phyloP scores from a whole-genome alignment of 176 grass and related monocot species.

The Lolium rigidum region DNA sequence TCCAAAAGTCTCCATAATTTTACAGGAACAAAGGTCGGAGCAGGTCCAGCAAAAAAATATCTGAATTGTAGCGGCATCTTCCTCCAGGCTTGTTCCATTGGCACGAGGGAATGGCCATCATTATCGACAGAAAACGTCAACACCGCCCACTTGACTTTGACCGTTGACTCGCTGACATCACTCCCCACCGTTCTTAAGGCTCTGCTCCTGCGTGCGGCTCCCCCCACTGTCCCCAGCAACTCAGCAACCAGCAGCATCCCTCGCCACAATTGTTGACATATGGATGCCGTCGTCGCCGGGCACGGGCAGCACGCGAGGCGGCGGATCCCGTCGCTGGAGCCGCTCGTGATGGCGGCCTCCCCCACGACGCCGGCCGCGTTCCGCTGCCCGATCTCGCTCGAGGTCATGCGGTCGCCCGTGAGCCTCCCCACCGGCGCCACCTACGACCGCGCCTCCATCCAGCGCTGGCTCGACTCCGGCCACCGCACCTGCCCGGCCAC shows the following conservation, averaged over 20 bases:
- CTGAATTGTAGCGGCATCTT: constrained; percentile 31
- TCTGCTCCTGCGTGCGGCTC: constrained; percentile 34
- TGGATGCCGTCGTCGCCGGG: constrained; percentile 53
- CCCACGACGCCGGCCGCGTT: constrained; percentile 62
- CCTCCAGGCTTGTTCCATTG: not conserved
- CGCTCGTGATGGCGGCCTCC: constrained; percentile 45
- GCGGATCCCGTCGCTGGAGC: constrained; percentile 39
- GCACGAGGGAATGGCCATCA: constrained; percentile 12
- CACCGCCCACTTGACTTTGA: constrained; percentile 68
- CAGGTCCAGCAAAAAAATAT: constrained; percentile 15
- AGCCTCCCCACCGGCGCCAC: constrained; percentile 77
- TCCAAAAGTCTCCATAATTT: not conserved
- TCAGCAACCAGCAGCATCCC: not conserved
- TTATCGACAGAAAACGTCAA: constrained; percentile 60
- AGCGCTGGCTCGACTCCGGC: constrained; percentile 82
- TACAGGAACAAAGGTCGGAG: not conserved
- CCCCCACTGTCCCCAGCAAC: constrained; percentile 24
- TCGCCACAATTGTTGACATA: constrained; percentile 29
- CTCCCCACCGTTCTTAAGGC: constrained; percentile 57
- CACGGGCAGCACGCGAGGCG: constrained; percentile 47
- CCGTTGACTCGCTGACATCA: constrained; percentile 71
- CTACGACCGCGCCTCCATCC: constrained; percentile 85
- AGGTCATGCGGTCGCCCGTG: constrained; percentile 81
- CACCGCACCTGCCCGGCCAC: constrained; percentile 82
- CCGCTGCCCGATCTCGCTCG: constrained; percentile 86